Evolutionary conservation across 1,284 basidiomycete species (phyloP), one percentile per base, ranked within the genome.

Genomic region (Papiliotrema laurentii): DNA sequence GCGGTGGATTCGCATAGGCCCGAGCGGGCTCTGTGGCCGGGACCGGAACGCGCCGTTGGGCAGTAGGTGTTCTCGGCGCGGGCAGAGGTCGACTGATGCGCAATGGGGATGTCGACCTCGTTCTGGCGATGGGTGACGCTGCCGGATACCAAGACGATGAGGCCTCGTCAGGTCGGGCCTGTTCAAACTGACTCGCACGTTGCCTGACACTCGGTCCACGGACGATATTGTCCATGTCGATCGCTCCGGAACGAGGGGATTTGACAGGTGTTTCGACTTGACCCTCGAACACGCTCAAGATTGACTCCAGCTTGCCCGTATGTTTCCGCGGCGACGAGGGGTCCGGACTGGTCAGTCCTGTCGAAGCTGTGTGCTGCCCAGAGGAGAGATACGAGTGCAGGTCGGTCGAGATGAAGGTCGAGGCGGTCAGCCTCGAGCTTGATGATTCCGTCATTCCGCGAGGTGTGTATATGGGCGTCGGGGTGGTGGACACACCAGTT

Each of bases 331-430:
- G 57, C 47, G 53, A 54, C 30, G 38, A 43, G 9, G 62, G 43
- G 30, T 63, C 60, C 13, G 64, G 64, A 10, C 56, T 53, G 5
- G 64, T 66, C 5, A 66, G 45, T 14, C 58, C 54, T 24, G 64
- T 66, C 7, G 58, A 51, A 5, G 47, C 42, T 1, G 54, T 45
- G 24, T 44, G 38, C 34, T 55, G 45, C 3, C 48, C 47, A 6
- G 55, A 47, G 10, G 54, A 55, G 19, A 50, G 40, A 45, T 51
- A 58, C 6, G 61, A 59, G 25, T 48, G 18, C 11, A 9, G 16
- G 40, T 42, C 54, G 11, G 50, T 47, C 2, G 63, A 66, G 31
- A 58, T 5, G 21, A 59, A 43, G 9, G 61, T 62, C 37, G 60
- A 54, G 18, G 51, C 50, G 21, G 63, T 63, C 13, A 39, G 41